Base-by-base conservation (phyloP, 768 basidiomycete species). In the Suillus fuscotomentosus region DNA sequence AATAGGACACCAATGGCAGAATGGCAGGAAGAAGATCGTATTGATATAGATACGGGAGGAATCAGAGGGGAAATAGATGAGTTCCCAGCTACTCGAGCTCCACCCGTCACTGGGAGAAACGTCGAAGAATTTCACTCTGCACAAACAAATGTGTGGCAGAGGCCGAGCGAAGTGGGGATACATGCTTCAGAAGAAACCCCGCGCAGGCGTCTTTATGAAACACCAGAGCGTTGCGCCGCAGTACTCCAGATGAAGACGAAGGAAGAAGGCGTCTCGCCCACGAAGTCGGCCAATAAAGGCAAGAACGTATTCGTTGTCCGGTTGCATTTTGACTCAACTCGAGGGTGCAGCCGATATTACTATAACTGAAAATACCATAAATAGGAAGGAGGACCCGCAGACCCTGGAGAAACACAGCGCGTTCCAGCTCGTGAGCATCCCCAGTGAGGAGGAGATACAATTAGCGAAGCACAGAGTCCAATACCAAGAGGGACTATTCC, bases 401-500 rank as follows among this genome's bases (percentile, higher is more conserved):
- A 59, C 57, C 27, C 42, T 59, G 57, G 57, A 59, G 41, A 42
- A 42, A 42, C 57, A 59, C 20, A 59, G 57, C 41, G 27, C 27
- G 0, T 59, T 69, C 24, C 68, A 68, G 27, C 68, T 69, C 43
- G 62, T 65, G 24, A 59, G 62, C 24, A 60, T 64, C 67, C 71
- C 70, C 38, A 66, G 66, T n/a, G 61, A 60, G 39, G 62, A 63
- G 51, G 71, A 70, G 38, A 59, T 66, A 43, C 31, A 42, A 17
- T 43, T 27, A 8, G 65, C 65, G 24, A 66, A 65, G 48, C 14
- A 15, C 34, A 59, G 17, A 22, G 56, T 66, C 17, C 63, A 66
- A 43, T 66, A 66, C 36, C 24, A 41, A 60, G 71, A 73, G 36
- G 69, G 68, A 3, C 59, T 69, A 34, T 70, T 71, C 61, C 72